Evolutionary conservation across 78 protist species (phyloP), one percentile per base, ranked within the genome.

Genomic region (Acrasis kona): DNA sequence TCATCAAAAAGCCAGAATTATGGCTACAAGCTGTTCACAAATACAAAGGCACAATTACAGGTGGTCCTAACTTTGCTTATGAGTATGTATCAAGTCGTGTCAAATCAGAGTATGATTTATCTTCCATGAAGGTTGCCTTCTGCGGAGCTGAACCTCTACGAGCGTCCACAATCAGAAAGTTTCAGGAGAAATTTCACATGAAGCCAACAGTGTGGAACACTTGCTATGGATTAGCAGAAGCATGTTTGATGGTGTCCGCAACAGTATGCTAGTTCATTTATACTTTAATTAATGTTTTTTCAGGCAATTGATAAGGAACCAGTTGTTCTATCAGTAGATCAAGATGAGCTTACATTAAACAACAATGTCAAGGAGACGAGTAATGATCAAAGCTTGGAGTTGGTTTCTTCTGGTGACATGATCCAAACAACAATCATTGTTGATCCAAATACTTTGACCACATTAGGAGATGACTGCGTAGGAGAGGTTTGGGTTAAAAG

Each of bases 1-100:
- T 79, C 39, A 64, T 79, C 12, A 36, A 65, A 61, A 57, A 78
- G 32, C 82, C 82, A 7, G 5, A 5, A 27, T 10, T 19, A 10
- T 79, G 82, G 82, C 65, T 65, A 30, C 5, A 4, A 61, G 73
- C 64, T 6, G 57, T 73, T 41, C 36, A 78, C 10, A 76, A 73
- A 9, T 72, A 3, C 10, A 80, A 76, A 6, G 80, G 78, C 10
- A 80, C 75, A n/a, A 7, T 77, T 50, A 12, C 82, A 3, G 82
- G 83, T 30, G 82, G 83, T 19, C 82, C 82, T 10, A 79, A 79
- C 74, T 79, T 79, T 75, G 82, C 82, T 30, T 79, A 76, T 5
- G 84, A 79, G 4, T 27, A 71, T 27, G 5, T 19, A 6, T 70
- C 73, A 30, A 3, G 70, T 12, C 71, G 75, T 32, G 8, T 8